phyloP scores from a whole-genome alignment of 2,329 filamentous ascomycete genomes.

The Arthrobotrys sinensis region DNA sequence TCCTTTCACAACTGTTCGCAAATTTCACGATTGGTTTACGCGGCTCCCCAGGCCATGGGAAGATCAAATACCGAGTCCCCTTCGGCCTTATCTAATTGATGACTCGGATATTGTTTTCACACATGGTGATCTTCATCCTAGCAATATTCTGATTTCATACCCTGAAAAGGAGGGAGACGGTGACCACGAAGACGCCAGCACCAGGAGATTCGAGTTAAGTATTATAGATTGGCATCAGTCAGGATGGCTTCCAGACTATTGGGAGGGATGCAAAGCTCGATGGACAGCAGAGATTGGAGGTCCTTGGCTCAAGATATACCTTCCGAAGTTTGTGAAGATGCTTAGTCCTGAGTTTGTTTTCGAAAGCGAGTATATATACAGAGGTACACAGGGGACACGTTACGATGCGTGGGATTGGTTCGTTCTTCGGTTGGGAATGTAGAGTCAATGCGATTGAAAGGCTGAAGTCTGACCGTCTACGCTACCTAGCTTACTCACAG shows the following conservation, averaged over 20 bases:
- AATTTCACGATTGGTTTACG: no score
- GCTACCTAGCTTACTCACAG: no score
- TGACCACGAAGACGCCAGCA: no score
- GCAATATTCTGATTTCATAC: slow-evolving; percentile 66
- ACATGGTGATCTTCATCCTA: slow-evolving; percentile 66
- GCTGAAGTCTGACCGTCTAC: no score
- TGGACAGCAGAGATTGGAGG: slow-evolving; percentile 9
- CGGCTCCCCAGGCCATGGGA: no score
- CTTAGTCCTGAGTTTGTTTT: slow-evolving; percentile 17
- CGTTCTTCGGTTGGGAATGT: slow-evolving; percentile 19
- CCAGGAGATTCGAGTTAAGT: slow-evolving; percentile 63
- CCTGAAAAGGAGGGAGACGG: slow-evolving; percentile 38
- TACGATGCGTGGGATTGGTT: slow-evolving; percentile 27
- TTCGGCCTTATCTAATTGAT: slow-evolving; percentile 61
- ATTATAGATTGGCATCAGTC: slow-evolving; percentile 67
- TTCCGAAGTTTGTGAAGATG: slow-evolving; percentile 24
- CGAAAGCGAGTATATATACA: background rate
- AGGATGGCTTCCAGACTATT: slow-evolving; percentile 67
- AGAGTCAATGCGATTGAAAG: no score
- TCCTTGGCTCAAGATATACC: no score
- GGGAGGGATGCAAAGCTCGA: slow-evolving; percentile 66
- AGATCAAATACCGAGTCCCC: slow-evolving; percentile 64
- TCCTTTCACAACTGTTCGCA: no score
- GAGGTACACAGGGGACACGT: slow-evolving; percentile 7
- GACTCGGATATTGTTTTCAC: slow-evolving; percentile 65